A percentile compares a stretch with the other conserved stretches of the same genome.
Conservation (phyloP, 164 flowering plant species). For the Macadamia integrifolia region DNA sequence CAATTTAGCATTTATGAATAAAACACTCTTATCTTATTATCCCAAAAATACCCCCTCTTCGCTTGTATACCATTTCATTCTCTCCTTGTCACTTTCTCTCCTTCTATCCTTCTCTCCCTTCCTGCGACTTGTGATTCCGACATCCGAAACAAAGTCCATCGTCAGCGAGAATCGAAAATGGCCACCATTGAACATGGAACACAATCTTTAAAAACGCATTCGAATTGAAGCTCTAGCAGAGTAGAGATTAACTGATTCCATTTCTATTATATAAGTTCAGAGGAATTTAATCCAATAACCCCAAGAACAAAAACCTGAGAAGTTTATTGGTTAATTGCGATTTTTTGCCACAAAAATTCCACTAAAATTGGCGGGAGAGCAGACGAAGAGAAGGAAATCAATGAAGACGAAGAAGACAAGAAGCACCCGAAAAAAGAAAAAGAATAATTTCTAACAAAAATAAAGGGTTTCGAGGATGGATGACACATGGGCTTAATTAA, state of each 20-base stretch:
- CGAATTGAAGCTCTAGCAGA: background rate
- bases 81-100: too few relatives aligned
- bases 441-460: too few relatives aligned
- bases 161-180: background rate
- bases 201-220: background rate
- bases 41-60: too few relatives aligned
- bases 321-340: background rate
- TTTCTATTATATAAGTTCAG: background rate
- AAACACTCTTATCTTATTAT: too few relatives aligned
- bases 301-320: background rate
- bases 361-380: background rate
- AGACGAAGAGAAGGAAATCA: background rate
- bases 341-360: background rate
- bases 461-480: background rate
- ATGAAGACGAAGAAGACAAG: background rate
- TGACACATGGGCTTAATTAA: background rate
- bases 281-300: background rate
- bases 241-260: background rate
- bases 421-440: too few relatives aligned
- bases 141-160: background rate
- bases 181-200: background rate
- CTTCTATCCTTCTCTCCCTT: too few relatives aligned
- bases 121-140: too few relatives aligned
- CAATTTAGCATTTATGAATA: too few relatives aligned
- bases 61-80: too few relatives aligned